Evolutionary conservation across 1,284 basidiomycete species (phyloP).

Genomic region (Tremellales sp.): DNA sequence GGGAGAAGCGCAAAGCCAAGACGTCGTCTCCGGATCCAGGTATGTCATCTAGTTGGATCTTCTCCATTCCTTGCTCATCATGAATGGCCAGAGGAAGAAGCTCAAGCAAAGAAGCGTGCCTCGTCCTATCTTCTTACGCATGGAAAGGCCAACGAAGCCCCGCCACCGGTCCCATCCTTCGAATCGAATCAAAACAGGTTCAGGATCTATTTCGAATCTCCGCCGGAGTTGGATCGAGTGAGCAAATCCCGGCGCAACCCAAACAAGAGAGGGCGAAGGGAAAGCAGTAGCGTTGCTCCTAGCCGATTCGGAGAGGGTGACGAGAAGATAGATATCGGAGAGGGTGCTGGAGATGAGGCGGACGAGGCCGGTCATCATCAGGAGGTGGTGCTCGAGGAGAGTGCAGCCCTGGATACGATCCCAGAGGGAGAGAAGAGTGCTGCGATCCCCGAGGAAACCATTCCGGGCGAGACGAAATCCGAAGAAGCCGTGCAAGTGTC

Average conservation of each 20-base stretch:
- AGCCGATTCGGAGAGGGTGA: constrained; percentile 18
- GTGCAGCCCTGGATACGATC: constrained; percentile 3
- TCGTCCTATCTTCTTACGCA: constrained; percentile 41
- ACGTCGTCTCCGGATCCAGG: constrained; percentile 40
- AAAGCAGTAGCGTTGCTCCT: constrained; percentile 45
- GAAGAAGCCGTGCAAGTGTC: constrained; percentile 1
- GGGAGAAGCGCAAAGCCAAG: constrained; percentile 48
- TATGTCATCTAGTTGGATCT: constrained; percentile 19
- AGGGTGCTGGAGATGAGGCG: constrained; percentile 48
- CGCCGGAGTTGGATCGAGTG: constrained; percentile 46
- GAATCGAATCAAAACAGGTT: constrained; percentile 47
- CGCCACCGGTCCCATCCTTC: constrained; percentile 5
- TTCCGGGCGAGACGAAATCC: not conserved
- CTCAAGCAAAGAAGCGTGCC: constrained; percentile 37
- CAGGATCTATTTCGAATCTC: constrained; percentile 50
- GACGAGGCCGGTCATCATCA: constrained; percentile 15
- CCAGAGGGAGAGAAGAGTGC: constrained; percentile 3
- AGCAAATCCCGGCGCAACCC: constrained; percentile 35
- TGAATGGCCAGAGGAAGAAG: constrained; percentile 23
- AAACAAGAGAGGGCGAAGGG: constrained; percentile 64
- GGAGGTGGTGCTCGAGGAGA: constrained; percentile 4
- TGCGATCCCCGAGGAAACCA: not conserved
- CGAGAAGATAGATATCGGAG: constrained; percentile 23
- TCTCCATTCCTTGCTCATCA: not conserved
- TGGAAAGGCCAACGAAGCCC: constrained; percentile 31